These are phyloP conservation scores for Logfia minima DNA, from an alignment of 129 eudicot species.

Conservation along the genomic window DNA sequence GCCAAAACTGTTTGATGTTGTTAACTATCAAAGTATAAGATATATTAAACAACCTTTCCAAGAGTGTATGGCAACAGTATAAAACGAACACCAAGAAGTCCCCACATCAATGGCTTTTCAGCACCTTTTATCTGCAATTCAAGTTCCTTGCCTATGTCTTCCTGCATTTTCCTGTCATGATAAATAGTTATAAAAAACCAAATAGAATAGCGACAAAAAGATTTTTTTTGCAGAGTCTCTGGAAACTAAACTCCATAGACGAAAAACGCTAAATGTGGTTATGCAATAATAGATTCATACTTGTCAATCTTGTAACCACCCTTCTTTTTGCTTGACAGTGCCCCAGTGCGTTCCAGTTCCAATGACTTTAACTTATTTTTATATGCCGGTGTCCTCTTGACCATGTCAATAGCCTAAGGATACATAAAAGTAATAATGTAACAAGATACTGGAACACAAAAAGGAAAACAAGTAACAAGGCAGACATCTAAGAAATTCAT, in stretches of 20 bases:
- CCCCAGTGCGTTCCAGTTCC: conserved; percentile 89
- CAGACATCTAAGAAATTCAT: background rate
- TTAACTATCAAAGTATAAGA: background rate
- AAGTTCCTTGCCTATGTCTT: conserved; percentile 90
- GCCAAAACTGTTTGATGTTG: background rate
- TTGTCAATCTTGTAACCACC: conserved; percentile 70
- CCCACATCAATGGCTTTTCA: conserved; percentile 91
- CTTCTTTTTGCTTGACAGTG: conserved; percentile 75
- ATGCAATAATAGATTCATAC: conserved; percentile 56
- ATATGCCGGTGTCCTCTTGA: conserved; percentile 91
- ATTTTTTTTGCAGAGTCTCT: background rate
- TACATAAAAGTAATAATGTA: background rate
- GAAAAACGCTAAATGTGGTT: background rate
- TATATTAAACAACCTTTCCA: conserved; percentile 53
- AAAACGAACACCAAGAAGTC: conserved; percentile 78
- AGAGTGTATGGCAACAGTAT: conserved; percentile 84
- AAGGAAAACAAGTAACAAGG: background rate
- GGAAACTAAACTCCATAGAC: background rate
- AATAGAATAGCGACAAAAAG: background rate
- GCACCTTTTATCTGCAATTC: conserved; percentile 97
- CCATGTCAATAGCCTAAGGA: conserved; percentile 93
- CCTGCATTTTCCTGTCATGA: conserved; percentile 62
- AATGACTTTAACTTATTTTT: conserved; percentile 78
- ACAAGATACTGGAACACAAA: background rate
- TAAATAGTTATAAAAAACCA: background rate